Evolutionary conservation across 345 rosid species (phyloP), one percentile per base, ranked within the genome.

Genomic region (Brassica incana): DNA sequence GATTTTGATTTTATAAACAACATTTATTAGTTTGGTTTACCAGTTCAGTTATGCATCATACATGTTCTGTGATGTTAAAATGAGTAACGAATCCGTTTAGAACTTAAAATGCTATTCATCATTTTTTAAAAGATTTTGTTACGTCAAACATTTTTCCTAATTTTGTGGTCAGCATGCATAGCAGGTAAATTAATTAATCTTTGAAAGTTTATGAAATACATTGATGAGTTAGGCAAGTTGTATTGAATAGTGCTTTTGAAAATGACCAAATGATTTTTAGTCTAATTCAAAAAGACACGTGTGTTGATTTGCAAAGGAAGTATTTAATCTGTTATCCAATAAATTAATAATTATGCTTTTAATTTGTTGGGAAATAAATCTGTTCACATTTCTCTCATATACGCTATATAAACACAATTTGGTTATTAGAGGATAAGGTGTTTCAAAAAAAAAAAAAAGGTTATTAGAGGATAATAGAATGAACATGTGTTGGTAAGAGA

Each of bases 361-460:
- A 40, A 40, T 7, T 40, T 40, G 9, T 40, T 40, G 40, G 40
- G 40, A 6, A 36, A 6, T 36, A 36, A 36, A 8, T 36, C 97
- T 2, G 96, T 36, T 36, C 43, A 36, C 43, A 36, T 36, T 36
- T 36, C 43, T 36, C 9, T 7, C 40, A 36, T 6, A 36, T 36
- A 36, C 40, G 7, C 40, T 36, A 36, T 36, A 36, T 36, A 36
- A 36, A 36, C 40, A 36, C 40, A 36, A 36, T 36, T 36, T 36
- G 9, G 7, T 36, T 6, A 36, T 36, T 36, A 30, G 33, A 30
- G 33, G 33, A 30, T 30, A 30, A 30, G 33, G 33, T 30, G 4
- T 30, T 30, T 20, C 23, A 20, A 18, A 18, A 20, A 20, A 20
- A 20, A 20, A 20, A 20, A 20, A 20, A 20, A 20, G 23, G 23